Evolutionary conservation across 768 basidiomycete genomes (phyloP).

Genomic region (Suillus tomentosus): DNA sequence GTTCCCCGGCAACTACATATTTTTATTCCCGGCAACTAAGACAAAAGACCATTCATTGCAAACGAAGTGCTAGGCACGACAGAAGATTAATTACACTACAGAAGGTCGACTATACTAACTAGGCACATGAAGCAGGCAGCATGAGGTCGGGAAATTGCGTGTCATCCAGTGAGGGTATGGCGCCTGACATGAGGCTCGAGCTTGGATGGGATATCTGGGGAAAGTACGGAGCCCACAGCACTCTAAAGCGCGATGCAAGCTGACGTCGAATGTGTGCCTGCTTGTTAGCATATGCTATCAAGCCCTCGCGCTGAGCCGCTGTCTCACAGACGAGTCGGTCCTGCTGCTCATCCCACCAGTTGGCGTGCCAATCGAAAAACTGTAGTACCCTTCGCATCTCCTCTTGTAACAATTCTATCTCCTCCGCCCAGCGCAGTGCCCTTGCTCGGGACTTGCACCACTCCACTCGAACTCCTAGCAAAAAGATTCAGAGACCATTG

Average conservation of each 20-base stretch:
- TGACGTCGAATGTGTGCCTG: constrained; percentile 15
- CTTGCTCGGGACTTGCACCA: constrained; percentile 35
- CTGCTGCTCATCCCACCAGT: constrained; percentile 21
- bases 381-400: constrained; percentile 27
- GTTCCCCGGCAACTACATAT: not conserved
- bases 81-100: not conserved
- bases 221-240: not conserved
- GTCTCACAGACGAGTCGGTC: not conserved
- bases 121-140: not conserved
- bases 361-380: constrained; percentile 21
- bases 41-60: not conserved
- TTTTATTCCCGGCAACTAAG: not conserved
- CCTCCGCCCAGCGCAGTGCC: constrained; percentile 37
- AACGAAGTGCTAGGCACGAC: not conserved
- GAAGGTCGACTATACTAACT: not conserved
- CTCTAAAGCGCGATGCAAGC: constrained; percentile 1
- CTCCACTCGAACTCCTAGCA: constrained; percentile 25
- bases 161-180: not conserved
- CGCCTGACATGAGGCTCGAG: not conserved
- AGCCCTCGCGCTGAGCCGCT: constrained; percentile 13
- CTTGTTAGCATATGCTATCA: constrained; percentile 23
- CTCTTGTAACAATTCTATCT: too few relatives aligned
- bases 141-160: not conserved
- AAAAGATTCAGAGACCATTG: too few relatives aligned
- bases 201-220: not conserved